Evolutionary conservation across 2,329 filamentous ascomycete genomes (phyloP), one percentile per base, ranked within the genome.

Genomic region (Talaromyces verruculosus): DNA sequence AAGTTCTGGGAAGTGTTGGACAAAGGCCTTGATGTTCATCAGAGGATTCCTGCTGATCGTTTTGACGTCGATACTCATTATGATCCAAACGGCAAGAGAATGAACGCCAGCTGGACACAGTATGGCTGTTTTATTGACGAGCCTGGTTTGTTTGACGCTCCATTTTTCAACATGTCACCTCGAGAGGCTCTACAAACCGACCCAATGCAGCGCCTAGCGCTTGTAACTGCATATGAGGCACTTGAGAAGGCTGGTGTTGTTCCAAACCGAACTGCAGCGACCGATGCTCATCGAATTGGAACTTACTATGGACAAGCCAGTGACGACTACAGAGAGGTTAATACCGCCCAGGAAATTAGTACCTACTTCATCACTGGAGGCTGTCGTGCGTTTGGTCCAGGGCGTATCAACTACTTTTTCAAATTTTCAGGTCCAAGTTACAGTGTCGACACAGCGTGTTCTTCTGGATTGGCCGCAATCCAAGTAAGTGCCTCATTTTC

Each of bases 81-180:
- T 70, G 89, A 92, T 71, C 84, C 87, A 0, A 86, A 86, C 7
- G 88, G 88, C 25, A 91, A 91, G 76, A 82, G 81, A 33, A 87
- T 87, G 74, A 92, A 91, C 80, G 90, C 89, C 68, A 89, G 85
- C 64, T 87, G 90, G 76, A 91, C 88, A 1, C 87, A 88, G 1
- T 91, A 87, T 70, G 89, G 89, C 6, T 91, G 88, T 78, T 92
- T 87, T 76, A 84, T 91, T 67, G 85, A 91, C 22, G 85, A 92
- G 68, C 90, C 91, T 0, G 89, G 90, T 64, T 82, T 90, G 59
- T 94, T 94, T 72, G 91, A 94, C 71, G 88, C 90, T n/a, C 84
- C 89, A 0, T 93, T 94, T 79, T 94, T 94, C 85, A 92, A 92
- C 78, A 93, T 94, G 88, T 93, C 90, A 37, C 90, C 91, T 6